Evolutionary conservation across 2,329 filamentous ascomycete genomes (phyloP), one percentile per base, ranked within the genome.

Genomic region (Dryadomyces sulphureus): DNA sequence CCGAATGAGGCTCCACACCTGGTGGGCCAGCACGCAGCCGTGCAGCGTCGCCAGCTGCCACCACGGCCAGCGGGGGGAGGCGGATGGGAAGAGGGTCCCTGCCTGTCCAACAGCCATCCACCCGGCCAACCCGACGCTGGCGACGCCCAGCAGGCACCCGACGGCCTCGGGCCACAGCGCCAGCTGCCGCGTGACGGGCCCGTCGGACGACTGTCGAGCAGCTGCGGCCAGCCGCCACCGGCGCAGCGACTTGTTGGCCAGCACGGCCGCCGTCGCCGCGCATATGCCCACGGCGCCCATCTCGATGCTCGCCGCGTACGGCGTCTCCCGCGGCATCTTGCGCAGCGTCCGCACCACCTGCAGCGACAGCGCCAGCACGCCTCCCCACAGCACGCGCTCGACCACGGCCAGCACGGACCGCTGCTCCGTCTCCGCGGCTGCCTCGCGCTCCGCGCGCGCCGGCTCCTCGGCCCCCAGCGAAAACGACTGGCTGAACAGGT

Each of bases 401-500:
- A 32, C 4, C 27, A 32, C 27, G 9, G 27, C 11, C 11, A 3
- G 9, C 27, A 32, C 3, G 27, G n/a, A n/a, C n/a, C n/a, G n/a
- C n/a, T n/a, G n/a, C n/a, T n/a, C n/a, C n/a, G n/a, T n/a, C 27
- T 32, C 27, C 11, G 5, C 6, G 27, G 7, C 27, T 4, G 27
- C 11, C 27, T 32, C 9, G 9, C 27, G 11, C 27, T 14, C 27
- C 4, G 3, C 27, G 27, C 11, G 27, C 9, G 12, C 36, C 5
- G 12, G 19, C 22, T 14, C 32, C 2, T 44, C 38, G 12, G 44
- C 38, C 30, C 20, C 39, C 1, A 72, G 49, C 12, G 54, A 64
- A 47, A 73, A 70, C 45, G 65, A 65, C 50, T 64, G 60, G 38
- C 59, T 60, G 43, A 73, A 60, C 17, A 71, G 50, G 25, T 70